A percentile compares a stretch with the other conserved stretches of the same genome.
Evolutionary conservation across 169 alveolate genomes (phyloP).

Genomic region (Eimeria acervulina): DNA sequence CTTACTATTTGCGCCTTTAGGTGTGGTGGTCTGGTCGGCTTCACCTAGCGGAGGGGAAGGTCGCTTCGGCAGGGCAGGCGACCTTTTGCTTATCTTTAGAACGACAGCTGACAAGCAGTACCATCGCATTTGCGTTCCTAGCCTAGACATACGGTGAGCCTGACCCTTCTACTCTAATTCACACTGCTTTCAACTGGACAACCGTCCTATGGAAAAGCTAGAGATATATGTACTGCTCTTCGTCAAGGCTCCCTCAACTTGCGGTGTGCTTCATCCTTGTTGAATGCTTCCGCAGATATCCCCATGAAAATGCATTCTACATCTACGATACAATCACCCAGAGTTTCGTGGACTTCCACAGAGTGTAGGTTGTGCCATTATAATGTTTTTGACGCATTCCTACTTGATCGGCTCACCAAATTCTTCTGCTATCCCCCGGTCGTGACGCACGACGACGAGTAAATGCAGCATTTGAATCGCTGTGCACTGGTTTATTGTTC

Average conservation of each 20-base stretch:
- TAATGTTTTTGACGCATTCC: not conserved
- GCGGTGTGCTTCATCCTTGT: not conserved
- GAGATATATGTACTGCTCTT: not conserved
- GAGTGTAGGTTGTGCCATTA: conserved; percentile 4
- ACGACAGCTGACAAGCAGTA: conserved; percentile 18
- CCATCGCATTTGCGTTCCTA: conserved; percentile 79
- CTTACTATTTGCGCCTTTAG: not conserved
- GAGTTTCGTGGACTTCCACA: conserved; percentile 55
- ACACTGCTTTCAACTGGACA: not conserved
- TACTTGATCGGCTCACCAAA: not conserved
- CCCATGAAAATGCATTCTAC: conserved; percentile 63
- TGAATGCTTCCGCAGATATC: conserved; percentile 36
- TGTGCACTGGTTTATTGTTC: not conserved
- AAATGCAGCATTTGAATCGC: not conserved
- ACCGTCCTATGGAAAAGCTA: not conserved
- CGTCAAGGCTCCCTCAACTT: not conserved
- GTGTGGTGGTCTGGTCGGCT: conserved; percentile 76
- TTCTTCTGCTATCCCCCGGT: not conserved
- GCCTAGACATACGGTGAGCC: conserved; percentile 72
- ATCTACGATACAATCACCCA: conserved; percentile 70
- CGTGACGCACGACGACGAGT: not conserved
- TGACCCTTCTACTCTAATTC: not conserved
- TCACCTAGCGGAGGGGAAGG: conserved; percentile 10
- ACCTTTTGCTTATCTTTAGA: conserved; percentile 57
- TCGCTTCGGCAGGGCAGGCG: conserved; percentile 71